Evolutionary conservation across 495 filamentous ascomycete genomes (phyloP), one percentile per base, ranked within the genome.

Genomic region (Barbatosphaeria neglecta): DNA sequence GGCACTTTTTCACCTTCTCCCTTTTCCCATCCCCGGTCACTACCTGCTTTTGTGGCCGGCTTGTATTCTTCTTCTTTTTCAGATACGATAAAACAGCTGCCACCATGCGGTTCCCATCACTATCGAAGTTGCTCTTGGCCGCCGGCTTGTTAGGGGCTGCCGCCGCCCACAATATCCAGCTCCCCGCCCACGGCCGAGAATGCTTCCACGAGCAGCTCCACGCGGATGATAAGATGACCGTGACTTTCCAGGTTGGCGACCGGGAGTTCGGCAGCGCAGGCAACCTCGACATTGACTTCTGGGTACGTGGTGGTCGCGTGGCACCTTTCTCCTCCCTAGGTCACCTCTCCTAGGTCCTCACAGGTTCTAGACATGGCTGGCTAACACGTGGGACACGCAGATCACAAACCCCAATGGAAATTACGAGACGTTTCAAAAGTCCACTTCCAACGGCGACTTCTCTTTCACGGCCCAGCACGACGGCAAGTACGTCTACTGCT

Each of bases 241-340:
- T 98, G 24, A 92, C 89, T 15, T 98, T 95, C 73, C 92, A 97
- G 72, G 90, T 97, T 48, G 92, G 93, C 53, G 92, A 98, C 62
- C 69, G 93, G 46, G 92, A 98, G 57, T 97, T 96, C 64, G 92
- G 90, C 23, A 82, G 86, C 15, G 89, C 87, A 35, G 90, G 92
- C 11, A 97, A 96, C 59, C 71, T 98, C 16, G 92, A 97, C 54
- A 79, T 97, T 62, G 92, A 97, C 65, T 97, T 97, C 65, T 98
- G 90, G 92, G 92, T 96, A 82, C 47, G 78, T 60, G 41, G 19
- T 27, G 11, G 15, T 16, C 22, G 19, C 10, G 16, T 23, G 28
- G 17, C 18, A 44, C 37, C 44, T 45, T 46, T 53, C 22, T 51
- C 18, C 20, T 20, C 20, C 35, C 37, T 22, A 22, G 19, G 24